Base-by-base conservation (phyloP, 2,329 filamentous ascomycete species). In the Beauveria caledonica region DNA sequence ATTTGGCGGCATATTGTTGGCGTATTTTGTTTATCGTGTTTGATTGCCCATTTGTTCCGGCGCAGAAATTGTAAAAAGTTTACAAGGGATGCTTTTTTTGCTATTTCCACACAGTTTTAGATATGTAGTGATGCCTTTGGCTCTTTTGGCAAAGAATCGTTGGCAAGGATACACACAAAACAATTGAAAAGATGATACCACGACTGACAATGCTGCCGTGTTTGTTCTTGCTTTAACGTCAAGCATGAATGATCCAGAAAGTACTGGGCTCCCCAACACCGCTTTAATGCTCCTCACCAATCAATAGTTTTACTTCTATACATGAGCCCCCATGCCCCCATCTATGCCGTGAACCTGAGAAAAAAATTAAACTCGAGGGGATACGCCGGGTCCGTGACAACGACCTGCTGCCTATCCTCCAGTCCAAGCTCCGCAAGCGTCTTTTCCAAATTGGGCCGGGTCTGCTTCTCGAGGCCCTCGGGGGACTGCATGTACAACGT, bases 381-480 rank as follows among this genome's bases (percentile, higher is more conserved):
- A 70, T 95, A 94, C 1, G 91, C 90, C n/a, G 90, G 89, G 73
- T 97, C 93, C 17, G 90, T 92, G 51, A 99, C 88, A n/a, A 86
- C 90, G 52, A 99, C 82, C 74, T 97, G 91, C 70, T 97, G 89
- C 13, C 92, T 91, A 67, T 92, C 80, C 50, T 83, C 82, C 23
- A 99, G 68, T 0, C 77, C 80, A 64, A 99, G 72, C 19, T 96
- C 90, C 29, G 73, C 76, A 62, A 99, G 77, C 68, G 87, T 94
- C 77, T 88, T 90, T 63, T 79, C 78, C 63, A 99, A 77, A 70
- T 99, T 97, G 1, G 86, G 84, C 59, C 90, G 80, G 1, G 93
- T 97, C 76, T 91, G 84, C 75, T 91, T 85, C 70, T 96, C 90
- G 59, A 99, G 77, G 64, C 89, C 85, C 6, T 87, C 85, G 1